Evolutionary conservation across 176 grass and related monocot species (phyloP), one percentile per base, ranked within the genome.

Genomic region (Elymus sibiricus): DNA sequence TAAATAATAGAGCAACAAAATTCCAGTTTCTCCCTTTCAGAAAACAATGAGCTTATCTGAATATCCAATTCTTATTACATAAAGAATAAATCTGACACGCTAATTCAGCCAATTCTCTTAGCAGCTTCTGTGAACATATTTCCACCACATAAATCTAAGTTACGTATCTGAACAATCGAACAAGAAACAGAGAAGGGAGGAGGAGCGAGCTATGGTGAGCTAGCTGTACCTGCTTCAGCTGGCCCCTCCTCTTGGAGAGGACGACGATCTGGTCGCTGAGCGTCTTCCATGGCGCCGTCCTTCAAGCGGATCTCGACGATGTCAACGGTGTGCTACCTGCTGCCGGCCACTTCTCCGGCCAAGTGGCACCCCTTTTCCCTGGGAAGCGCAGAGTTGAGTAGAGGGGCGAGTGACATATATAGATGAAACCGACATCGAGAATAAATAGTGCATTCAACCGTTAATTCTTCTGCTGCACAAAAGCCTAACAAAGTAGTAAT

Each of bases 241-340:
- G 96, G 7, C 96, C 96, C 82, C 96, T 95, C 68, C 96, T 87
- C 78, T 98, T 98, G 5, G 96, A 95, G 58, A 98, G 61, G 79
- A 98, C 81, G 40, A 95, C 32, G 64, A 98, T 95, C 83, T 95
- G 96, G 81, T 98, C 96, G 38, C 95, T 95, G 40, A 98, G 84
- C 28, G 93, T 95, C 90, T 98, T 98, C 93, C 96, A 98, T 29
- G 24, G 91, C 91, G 64, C 77, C 82, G 1, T 88, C 89, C 84
- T 92, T 93, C 49, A 84, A 98, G 70, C 91, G 95, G 39, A 95
- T 91, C 84, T 98, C 91, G 1, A 95, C 92, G 79, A 98, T 98
- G 78, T 98, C 96, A 68, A 94, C 75, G 51, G 37, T 91, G 26
- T 91, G 91, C 76, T 95, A 95, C 83, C 91, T 89, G 4, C 91